Base-by-base conservation (phyloP, 805 yeast genomes). In the Wickerhamiella australiensis region DNA sequence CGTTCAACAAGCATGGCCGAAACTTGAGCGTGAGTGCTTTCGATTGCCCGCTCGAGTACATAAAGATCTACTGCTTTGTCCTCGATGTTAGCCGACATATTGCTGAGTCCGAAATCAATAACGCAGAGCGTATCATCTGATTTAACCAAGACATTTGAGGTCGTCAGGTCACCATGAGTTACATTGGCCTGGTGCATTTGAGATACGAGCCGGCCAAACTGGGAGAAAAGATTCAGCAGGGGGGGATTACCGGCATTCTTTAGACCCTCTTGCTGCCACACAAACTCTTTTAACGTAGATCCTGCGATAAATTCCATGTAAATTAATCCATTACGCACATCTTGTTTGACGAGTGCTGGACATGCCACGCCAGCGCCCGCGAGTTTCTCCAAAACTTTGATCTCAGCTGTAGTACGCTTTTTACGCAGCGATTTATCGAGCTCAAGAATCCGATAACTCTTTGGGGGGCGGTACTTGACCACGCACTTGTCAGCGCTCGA, bases 41-140 rank as follows among this genome's bases (percentile, higher is more conserved):
- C 67, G 17, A 92, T 74, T 0, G 98, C 97, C 58, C 97, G 71
- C 65, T 92, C 98, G 53, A 92, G 66, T 9, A 92, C 97, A 59
- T 92, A 92, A 52, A 92, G 65, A 64, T 92, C 98, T n/a, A 92
- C 98, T 2, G 97, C 97, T 64, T 85, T 87, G 60, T 90, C 97
- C 59, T 92, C 98, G 17, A 49, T 25, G 6, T 50, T 46, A 2
- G 57, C 59, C 0, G 94, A 78, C 51, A 79, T 79, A 11, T 87
- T 78, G 1, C 94, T 83, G 17, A 92, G 70, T 0, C 98, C 98
- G 67, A 92, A 92, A 61, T 92, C 98, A 49, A 92, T 92, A 55
- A 92, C 65, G 29, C 70, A 75, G 13, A 88, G 60, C 25, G 27
- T 29, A 31, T 38, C 31, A 13, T n/a, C 33, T 21, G 37, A 27